Evolutionary conservation across 192 early-diverging fungal genomes (phyloP), one percentile per base, ranked within the genome.

Genomic region (Coemansia sp.): DNA sequence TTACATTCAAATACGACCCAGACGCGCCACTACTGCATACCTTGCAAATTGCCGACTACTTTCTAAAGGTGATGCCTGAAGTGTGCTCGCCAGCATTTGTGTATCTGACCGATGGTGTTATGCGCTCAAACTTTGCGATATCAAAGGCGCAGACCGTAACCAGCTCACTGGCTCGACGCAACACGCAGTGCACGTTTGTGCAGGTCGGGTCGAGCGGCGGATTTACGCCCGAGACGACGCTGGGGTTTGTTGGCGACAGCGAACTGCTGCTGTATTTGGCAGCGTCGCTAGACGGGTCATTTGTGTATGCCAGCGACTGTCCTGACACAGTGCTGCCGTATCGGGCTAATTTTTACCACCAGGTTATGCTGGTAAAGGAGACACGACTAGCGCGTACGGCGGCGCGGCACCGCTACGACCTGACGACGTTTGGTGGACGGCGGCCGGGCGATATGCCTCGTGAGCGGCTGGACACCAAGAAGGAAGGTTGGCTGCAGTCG

Each of bases 211-310:
- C 80, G 4, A 62, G 83, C 34, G 68, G 84, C 25, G 88, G 84
- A 1, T 87, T 85, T 36, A 82, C 81, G 46, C 88, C 89, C n/a
- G 82, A 82, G 40, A 83, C 85, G 21, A 89, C 88, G 59, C 87
- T 91, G 68, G 91, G 91, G 5, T 87, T 86, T 69, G 84, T 91
- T 10, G 84, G 85, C 60, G 91, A 93, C 60, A 91, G 83, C 49
- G 90, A 93, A 70, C 79, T 87, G 37, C 75, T 92, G 1, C 69
- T 85, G 25, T 92, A 87, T 60, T 63, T 91, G 40, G 84, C 91
- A 0, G 81, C 84, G 6, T 84, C 89, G 5, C 85, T 90, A 5
- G 76, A 78, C 22, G 91, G 91, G 2, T 72, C 78, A 23, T 90
- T 92, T 59, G 75, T 89, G 56, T 91, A 88, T 60, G 85, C 89